Percentiles rank a stretch among this genome's conserved stretches.
Conservation (phyloP, 495 filamentous ascomycete species). For the Daldinia concentrica region DNA sequence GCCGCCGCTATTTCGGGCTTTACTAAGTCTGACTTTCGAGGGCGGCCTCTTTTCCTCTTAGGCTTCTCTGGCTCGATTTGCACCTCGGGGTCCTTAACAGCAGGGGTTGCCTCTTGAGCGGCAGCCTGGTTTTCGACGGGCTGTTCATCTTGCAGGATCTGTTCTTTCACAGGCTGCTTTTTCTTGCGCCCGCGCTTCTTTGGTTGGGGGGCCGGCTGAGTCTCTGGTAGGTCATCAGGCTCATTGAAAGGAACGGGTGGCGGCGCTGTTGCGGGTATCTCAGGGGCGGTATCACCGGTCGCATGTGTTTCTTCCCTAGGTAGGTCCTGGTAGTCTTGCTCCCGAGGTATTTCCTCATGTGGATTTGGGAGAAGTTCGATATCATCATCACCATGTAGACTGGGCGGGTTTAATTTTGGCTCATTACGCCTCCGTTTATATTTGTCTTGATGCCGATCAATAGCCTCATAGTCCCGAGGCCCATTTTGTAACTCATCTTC, state of each 20-base stretch:
- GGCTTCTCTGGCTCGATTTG: slow-evolving; percentile 27
- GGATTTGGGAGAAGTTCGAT: slow-evolving; percentile 25
- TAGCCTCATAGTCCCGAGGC: not conserved
- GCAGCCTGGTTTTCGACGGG: slow-evolving; percentile 5
- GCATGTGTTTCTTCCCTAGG: slow-evolving; percentile 3
- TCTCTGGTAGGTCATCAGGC: slow-evolving; percentile 11
- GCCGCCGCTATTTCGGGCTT: slow-evolving; percentile 16
- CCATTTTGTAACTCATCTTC: slow-evolving; percentile 33
- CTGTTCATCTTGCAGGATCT: not conserved
- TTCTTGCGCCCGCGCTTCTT: slow-evolving; percentile 47
- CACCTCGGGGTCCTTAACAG: slow-evolving; percentile 8
- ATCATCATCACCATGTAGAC: slow-evolving; percentile 19
- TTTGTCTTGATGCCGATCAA: slow-evolving; percentile 11
- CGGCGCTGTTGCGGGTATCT: slow-evolving; percentile 20
- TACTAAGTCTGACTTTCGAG: slow-evolving; percentile 37
- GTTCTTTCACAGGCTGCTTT: slow-evolving; percentile 28
- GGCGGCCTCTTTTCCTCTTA: slow-evolving; percentile 44
- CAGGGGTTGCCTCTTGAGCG: not conserved
- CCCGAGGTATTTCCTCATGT: not conserved
- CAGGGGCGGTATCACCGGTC: slow-evolving; percentile 7
- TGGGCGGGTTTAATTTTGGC: slow-evolving; percentile 2
- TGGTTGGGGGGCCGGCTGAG: slow-evolving; percentile 18
- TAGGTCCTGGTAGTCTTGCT: not conserved
- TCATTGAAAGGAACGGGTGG: slow-evolving; percentile 7
- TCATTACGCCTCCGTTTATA: slow-evolving; percentile 31